phyloP scores from a whole-genome alignment of 1,139 yeast genomes.

The Groenewaldozyma sp. region DNA sequence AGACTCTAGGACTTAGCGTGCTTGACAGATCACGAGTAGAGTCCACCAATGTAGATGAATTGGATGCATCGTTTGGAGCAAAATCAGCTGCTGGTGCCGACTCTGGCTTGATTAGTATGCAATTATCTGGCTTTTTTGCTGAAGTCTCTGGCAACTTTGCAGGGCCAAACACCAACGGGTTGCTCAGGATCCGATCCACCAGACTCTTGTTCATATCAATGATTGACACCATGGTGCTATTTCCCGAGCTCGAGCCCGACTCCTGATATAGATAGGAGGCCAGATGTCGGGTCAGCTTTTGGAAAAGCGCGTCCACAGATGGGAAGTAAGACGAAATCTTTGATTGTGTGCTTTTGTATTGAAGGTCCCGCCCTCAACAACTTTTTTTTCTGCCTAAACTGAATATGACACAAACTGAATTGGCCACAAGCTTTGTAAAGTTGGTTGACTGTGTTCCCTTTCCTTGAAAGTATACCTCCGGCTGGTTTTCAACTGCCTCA shows the following conservation, averaged over 20 bases:
- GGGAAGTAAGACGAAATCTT: not conserved
- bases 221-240: slow-evolving; percentile 4
- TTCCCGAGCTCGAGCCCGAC: not conserved
- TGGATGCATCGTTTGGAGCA: not conserved
- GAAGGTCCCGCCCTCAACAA: not conserved
- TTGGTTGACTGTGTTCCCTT: no score
- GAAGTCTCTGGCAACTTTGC: slow-evolving; percentile 39
- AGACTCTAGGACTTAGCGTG: not conserved
- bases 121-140: slow-evolving; percentile 22
- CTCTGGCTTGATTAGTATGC: slow-evolving; percentile 17
- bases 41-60: not conserved
- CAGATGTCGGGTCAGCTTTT: not conserved
- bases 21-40: not conserved
- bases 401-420: not conserved
- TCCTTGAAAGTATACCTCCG: not conserved
- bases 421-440: not conserved
- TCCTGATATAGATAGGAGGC: not conserved
- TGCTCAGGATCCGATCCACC: slow-evolving; percentile 49
- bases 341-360: not conserved
- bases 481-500: not conserved
- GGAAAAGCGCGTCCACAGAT: not conserved
- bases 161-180: slow-evolving; percentile 51
- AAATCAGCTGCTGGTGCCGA: not conserved
- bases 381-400: not conserved
- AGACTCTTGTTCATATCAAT: slow-evolving; percentile 9